phyloP scores from a whole-genome alignment of 208 protist genomes.

The Crithidia mellificae region DNA sequence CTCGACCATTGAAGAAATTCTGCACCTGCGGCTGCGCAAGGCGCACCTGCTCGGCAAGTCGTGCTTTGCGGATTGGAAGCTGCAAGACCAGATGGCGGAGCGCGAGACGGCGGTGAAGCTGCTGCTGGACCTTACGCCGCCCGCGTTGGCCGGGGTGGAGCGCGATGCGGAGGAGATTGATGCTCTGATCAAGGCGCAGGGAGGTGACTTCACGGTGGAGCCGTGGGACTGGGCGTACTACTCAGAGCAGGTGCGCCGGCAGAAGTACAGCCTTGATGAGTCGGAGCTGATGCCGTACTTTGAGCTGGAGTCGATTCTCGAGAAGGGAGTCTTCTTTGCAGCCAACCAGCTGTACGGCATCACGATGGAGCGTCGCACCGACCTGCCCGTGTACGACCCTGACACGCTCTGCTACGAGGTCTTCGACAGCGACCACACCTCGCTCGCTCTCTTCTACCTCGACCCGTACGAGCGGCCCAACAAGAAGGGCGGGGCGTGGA shows the following conservation, averaged over 20 bases:
- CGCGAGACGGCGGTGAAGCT: slow-evolving; percentile 36
- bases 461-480: slow-evolving; percentile 55
- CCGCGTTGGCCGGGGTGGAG: slow-evolving; percentile 22
- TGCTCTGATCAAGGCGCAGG: slow-evolving; percentile 15
- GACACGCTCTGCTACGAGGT: slow-evolving; percentile 50
- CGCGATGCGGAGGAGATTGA: slow-evolving; percentile 40
- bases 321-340: slow-evolving; percentile 53
- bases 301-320: slow-evolving; percentile 48
- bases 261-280: slow-evolving; percentile 50
- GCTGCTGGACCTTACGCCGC: slow-evolving; percentile 31
- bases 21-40: slow-evolving; percentile 49
- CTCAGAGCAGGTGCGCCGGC: slow-evolving; percentile 46
- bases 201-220: slow-evolving; percentile 29
- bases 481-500: slow-evolving; percentile 64
- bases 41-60: slow-evolving; percentile 45
- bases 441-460: slow-evolving; percentile 51
- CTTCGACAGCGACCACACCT: slow-evolving; percentile 36
- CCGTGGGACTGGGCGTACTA: slow-evolving; percentile 59
- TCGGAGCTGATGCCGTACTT: slow-evolving; percentile 56
- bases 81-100: slow-evolving; percentile 59
- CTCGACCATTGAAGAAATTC: slow-evolving; percentile 37
- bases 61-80: slow-evolving; percentile 59
- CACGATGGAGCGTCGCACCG: slow-evolving; percentile 38
- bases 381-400: slow-evolving; percentile 51
- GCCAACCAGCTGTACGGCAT: slow-evolving; percentile 57